These are phyloP conservation scores for Thelephora terrestris DNA, from an alignment of 1,284 basidiomycete species.

Conservation along the genomic window DNA sequence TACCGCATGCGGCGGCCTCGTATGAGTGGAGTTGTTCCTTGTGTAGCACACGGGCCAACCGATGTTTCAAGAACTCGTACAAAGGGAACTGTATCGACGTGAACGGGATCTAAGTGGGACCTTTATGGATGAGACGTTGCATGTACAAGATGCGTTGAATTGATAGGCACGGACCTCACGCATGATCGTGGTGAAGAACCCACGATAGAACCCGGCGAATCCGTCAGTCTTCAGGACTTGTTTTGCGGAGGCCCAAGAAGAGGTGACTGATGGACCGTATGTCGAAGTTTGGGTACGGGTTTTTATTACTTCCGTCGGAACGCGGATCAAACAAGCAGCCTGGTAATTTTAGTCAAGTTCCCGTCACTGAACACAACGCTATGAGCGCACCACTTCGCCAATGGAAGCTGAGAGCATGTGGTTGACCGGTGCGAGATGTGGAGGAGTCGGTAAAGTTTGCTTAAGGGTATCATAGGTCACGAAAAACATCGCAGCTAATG, in stretches of 20 bases:
- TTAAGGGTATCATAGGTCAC: conserved; percentile 91
- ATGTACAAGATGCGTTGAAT: conserved; percentile 2
- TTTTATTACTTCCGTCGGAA: conserved; percentile 93
- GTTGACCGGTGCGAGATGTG: conserved; percentile 54
- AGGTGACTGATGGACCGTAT: conserved; percentile 42
- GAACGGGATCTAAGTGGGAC: conserved; percentile 74
- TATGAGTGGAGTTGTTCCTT: conserved; percentile 59
- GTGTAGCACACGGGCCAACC: conserved; percentile 40
- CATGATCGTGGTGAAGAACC: conserved; percentile 71
- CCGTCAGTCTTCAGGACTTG: conserved; percentile 50
- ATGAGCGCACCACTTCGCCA: conserved; percentile 67
- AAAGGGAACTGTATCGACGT: conserved; percentile 96
- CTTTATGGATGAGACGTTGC: background rate
- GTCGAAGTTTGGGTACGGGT: conserved; percentile 71
- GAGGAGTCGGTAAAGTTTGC: conserved; percentile 48
- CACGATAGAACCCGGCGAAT: conserved; percentile 64
- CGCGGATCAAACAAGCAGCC: conserved; percentile 88
- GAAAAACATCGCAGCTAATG: conserved; percentile 87
- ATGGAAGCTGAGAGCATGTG: conserved; percentile 78
- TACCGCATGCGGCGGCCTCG: conserved; percentile 89
- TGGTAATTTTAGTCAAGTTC: conserved; percentile 24
- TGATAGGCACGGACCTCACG: conserved; percentile 47
- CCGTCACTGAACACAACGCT: background rate
- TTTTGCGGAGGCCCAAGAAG: conserved; percentile 37
- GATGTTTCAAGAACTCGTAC: conserved; percentile 82